Evolutionary conservation across 768 basidiomycete genomes (phyloP).

Genomic region (Peribolospora kevripleyi): DNA sequence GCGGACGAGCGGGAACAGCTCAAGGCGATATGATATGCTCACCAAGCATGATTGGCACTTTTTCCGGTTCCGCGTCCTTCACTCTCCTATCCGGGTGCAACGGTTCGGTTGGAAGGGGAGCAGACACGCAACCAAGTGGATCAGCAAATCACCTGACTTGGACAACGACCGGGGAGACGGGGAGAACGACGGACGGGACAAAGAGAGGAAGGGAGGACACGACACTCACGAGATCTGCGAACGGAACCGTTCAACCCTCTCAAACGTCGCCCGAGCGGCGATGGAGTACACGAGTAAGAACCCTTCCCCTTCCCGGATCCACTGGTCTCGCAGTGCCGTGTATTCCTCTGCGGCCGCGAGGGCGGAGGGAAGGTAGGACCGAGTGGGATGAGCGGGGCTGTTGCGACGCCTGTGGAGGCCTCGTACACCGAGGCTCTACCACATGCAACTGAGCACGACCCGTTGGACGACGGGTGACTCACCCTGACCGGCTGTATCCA

Average conservation of each 20-base stretch:
- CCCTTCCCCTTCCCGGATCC: conserved; percentile 44
- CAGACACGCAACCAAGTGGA: background rate
- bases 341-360: conserved; percentile 13
- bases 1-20: too few relatives aligned
- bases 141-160: background rate
- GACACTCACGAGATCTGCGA: conserved; percentile 48
- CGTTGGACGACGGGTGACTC: conserved; percentile 3
- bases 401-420: background rate
- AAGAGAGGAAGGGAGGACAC: conserved; percentile 7
- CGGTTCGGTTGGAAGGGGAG: too few relatives aligned
- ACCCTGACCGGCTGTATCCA: conserved; percentile 80
- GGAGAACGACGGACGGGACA: too few relatives aligned
- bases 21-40: background rate
- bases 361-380: background rate
- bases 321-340: conserved; percentile 15
- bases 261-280: conserved; percentile 90
- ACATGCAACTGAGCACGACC: conserved; percentile 1
- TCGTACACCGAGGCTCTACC: background rate
- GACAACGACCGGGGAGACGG: too few relatives aligned
- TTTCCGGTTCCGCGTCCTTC: background rate
- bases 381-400: background rate
- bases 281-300: conserved; percentile 96
- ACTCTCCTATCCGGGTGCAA: too few relatives aligned
- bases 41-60: conserved; percentile 67
- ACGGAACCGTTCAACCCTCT: conserved; percentile 87